phyloP scores from a whole-genome alignment of 1,139 yeast species.

The Petasospora rhodanensis region DNA sequence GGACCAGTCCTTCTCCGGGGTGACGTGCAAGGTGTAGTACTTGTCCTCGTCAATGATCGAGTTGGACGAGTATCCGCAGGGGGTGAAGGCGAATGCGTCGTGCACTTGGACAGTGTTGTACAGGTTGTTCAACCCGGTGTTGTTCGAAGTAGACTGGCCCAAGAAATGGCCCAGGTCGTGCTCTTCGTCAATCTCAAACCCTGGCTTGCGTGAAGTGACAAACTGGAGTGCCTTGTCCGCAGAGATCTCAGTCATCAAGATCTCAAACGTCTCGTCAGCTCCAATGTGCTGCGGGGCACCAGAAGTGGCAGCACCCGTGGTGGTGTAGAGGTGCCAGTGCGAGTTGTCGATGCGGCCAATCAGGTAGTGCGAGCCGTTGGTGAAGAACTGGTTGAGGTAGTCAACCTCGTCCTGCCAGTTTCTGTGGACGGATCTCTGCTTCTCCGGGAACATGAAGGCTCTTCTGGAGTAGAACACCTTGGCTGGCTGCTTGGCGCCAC shows the following conservation, averaged over 20 bases:
- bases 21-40: slow-evolving; percentile 89
- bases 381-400: slow-evolving; percentile 60
- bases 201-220: slow-evolving; percentile 52
- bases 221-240: slow-evolving; percentile 57
- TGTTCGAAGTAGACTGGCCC: slow-evolving; percentile 63
- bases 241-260: slow-evolving; percentile 84
- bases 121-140: slow-evolving; percentile 56
- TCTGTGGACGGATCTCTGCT: slow-evolving; percentile 75
- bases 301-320: slow-evolving; percentile 24
- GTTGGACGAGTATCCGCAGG: slow-evolving; percentile 94
- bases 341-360: slow-evolving; percentile 75
- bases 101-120: slow-evolving; percentile 46
- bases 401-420: slow-evolving; percentile 81
- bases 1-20: slow-evolving; percentile 93
- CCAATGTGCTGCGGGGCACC: neutral
- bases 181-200: slow-evolving; percentile 38
- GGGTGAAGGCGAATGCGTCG: slow-evolving; percentile 91
- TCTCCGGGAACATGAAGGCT: slow-evolving; percentile 87
- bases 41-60: slow-evolving; percentile 58
- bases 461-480: slow-evolving; percentile 87
- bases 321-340: slow-evolving; percentile 87
- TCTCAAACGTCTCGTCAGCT: slow-evolving; percentile 76
- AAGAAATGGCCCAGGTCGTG: slow-evolving; percentile 75
- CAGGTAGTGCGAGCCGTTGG: slow-evolving; percentile 61
- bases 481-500: slow-evolving; percentile 37